Base-by-base conservation (phyloP, 2,329 filamentous ascomycete species). In the Talaromyces funiculosus region DNA sequence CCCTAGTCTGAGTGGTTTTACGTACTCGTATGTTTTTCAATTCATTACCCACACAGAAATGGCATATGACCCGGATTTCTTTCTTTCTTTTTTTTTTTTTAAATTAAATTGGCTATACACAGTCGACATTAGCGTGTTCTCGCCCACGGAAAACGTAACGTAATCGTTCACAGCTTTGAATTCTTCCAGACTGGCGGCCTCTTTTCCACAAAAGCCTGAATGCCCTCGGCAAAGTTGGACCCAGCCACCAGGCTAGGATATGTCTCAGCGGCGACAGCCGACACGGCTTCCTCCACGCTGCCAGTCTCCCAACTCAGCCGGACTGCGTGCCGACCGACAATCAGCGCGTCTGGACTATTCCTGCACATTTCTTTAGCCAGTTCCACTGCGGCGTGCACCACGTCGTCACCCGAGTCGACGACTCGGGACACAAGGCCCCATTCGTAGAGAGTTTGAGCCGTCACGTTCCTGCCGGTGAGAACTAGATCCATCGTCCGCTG, bases 371-470 rank as follows among this genome's bases (percentile, higher is more conserved):
- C 74, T 37, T 72, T 73, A 16, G 88, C 88, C 71, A 85, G 79
- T 59, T 73, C 71, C 20, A 90, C 65, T 29, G 87, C 86, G 65
- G 80, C 82, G n/a, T 40, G 12, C 24, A 62, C 57, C n/a, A 72
- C 69, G 53, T 65, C 67, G 14, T 63, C 65, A 29, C 70, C 64
- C 18, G 33, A 16, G 51, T 69, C 72, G 14, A 88, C 84, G 8
- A 90, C 80, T 62, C 80, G 80, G 72, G 89, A 91, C n/a, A 91
- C 84, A 2, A 92, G 63, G 0, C 88, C 88, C 87, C 88, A 91
- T 1, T 75, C 73, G 60, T 77, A 72, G 66, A 89, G 84, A 73
- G 88, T 82, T 37, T 74, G 69, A 0, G 88, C 87, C 8, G 75
- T 71, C 64, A 90, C 81, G 26, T 76, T 79, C 38, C 84, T 76